Conservation (phyloP, 345 rosid genomes). For the Eucalyptus urophylla region DNA sequence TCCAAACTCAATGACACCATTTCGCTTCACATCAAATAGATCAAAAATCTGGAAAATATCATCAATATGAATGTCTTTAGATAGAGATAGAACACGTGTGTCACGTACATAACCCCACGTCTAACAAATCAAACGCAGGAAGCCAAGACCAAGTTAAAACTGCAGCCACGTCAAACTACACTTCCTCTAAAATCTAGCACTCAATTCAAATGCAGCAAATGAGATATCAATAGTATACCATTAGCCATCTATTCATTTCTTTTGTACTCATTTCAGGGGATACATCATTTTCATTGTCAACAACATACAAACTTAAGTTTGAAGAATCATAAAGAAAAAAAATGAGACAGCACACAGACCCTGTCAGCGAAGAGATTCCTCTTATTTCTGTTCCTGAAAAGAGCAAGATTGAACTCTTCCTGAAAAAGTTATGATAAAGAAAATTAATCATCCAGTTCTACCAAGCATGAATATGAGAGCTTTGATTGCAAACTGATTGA, state of each 20-base stretch:
- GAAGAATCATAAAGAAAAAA: background rate
- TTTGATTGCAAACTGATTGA: background rate
- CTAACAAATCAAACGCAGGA: background rate
- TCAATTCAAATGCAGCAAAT: background rate
- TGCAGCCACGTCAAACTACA: background rate
- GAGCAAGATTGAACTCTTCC: constrained; percentile 94
- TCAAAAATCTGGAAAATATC: constrained; percentile 48
- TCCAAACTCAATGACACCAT: constrained; percentile 87
- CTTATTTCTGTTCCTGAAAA: constrained; percentile 60
- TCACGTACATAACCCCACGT: background rate
- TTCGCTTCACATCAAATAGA: constrained; percentile 75
- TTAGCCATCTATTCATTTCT: background rate
- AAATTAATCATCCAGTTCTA: background rate
- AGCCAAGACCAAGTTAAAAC: background rate
- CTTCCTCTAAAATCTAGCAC: background rate
- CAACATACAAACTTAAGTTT: background rate
- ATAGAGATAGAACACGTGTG: background rate
- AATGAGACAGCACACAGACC: constrained; percentile 18
- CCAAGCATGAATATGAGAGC: background rate
- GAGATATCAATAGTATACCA: background rate
- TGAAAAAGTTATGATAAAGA: background rate
- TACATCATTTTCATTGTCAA: background rate
- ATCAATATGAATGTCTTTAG: background rate
- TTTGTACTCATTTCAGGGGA: background rate
- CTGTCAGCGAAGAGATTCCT: constrained; percentile 86